phyloP scores from a whole-genome alignment of 176 grass and related monocot genomes.

The Triticum turgidum region DNA sequence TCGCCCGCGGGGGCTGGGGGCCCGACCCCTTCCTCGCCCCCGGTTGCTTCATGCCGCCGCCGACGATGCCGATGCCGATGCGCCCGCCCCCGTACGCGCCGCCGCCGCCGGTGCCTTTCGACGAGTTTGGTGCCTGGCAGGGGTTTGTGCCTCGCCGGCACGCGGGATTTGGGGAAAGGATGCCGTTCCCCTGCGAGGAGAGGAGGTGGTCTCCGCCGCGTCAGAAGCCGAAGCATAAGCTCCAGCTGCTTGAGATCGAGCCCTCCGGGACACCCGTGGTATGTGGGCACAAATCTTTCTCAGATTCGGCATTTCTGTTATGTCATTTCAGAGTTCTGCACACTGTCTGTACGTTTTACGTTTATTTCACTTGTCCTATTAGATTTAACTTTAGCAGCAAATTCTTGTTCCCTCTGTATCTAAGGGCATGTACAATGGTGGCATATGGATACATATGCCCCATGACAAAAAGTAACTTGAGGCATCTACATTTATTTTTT shows the following conservation, averaged over 20 bases:
- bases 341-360: not conserved
- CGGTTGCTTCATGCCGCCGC: not conserved
- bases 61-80: not conserved
- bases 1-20: not conserved
- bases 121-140: not conserved
- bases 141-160: not conserved
- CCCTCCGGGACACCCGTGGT: conserved; percentile 20
- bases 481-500: too few relatives aligned
- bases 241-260: conserved; percentile 19
- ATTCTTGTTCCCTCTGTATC: not conserved
- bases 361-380: not conserved
- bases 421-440: too few relatives aligned
- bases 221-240: conserved; percentile 17
- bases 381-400: not conserved
- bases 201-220: not conserved
- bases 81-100: not conserved
- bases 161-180: not conserved
- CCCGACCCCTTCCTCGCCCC: not conserved
- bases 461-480: too few relatives aligned
- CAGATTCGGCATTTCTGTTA: not conserved
- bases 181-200: not conserved
- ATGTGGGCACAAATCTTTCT: not conserved
- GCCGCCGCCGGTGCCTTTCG: not conserved
- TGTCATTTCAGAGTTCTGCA: not conserved
- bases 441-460: too few relatives aligned